A percentile compares a stretch with the other conserved stretches of the same genome.
Conservation (phyloP, 2,329 filamentous ascomycete genomes). For the Ophiostoma sp. region DNA sequence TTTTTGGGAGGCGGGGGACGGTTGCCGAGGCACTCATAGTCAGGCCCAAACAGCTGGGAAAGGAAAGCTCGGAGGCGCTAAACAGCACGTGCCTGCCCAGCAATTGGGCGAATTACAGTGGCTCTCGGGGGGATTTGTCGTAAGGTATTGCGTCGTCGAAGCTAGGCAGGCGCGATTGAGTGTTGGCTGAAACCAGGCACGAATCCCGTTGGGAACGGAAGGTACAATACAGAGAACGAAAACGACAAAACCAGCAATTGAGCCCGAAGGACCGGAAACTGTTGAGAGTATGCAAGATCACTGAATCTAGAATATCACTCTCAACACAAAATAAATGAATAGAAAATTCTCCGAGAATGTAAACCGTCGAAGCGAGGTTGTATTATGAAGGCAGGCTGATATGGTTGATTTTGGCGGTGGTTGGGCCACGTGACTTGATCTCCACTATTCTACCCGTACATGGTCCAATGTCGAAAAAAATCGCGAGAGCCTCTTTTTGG, state of each 20-base stretch:
- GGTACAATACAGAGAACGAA: background rate
- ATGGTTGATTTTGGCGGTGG: background rate
- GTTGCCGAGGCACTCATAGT: slow-evolving; percentile 3
- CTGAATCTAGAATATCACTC: background rate
- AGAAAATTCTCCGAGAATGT: background rate
- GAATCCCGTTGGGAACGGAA: slow-evolving; percentile 3
- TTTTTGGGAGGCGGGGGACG: background rate
- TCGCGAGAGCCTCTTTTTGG: slow-evolving; percentile 10
- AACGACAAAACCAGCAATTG: background rate
- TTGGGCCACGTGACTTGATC: background rate
- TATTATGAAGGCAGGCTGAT: background rate
- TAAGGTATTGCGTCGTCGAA: background rate
- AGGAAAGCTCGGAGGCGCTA: slow-evolving; percentile 1
- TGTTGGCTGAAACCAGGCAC: background rate
- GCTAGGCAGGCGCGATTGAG: slow-evolving; percentile 2
- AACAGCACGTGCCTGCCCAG: background rate
- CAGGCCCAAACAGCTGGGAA: background rate
- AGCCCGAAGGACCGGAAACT: background rate
- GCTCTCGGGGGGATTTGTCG: background rate
- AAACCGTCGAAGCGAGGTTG: background rate
- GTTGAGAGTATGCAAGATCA: background rate
- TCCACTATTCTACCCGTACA: background rate
- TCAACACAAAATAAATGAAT: background rate
- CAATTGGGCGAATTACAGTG: background rate
- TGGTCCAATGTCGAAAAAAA: slow-evolving; percentile 19